Evolutionary conservation across 495 filamentous ascomycete genomes (phyloP).

Genomic region (Neurospora discreta): DNA sequence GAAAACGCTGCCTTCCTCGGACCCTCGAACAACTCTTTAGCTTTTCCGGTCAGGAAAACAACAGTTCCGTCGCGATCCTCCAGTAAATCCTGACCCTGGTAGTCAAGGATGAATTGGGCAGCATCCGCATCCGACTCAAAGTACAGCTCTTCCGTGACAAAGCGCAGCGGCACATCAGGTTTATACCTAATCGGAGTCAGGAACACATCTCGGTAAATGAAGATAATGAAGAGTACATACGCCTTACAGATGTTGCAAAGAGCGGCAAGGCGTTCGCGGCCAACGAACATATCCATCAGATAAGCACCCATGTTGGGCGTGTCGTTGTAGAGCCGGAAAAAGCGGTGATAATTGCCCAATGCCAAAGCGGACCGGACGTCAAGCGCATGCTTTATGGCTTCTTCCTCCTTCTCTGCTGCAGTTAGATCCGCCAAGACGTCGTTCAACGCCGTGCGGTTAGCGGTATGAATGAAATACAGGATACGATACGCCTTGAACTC

Average conservation of each 20-base stretch:
- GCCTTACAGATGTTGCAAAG: conserved; percentile 84
- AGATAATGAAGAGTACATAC: conserved; percentile 46
- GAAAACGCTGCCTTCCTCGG: conserved; percentile 61
- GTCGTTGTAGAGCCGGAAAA: conserved; percentile 89
- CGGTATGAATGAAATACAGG: conserved; percentile 98
- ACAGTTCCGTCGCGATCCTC: conserved; percentile 65
- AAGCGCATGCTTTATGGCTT: conserved; percentile 80
- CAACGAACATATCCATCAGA: conserved; percentile 97
- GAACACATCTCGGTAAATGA: background rate
- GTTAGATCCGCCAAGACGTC: conserved; percentile 97
- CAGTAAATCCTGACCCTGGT: conserved; percentile 63
- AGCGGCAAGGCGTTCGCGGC: conserved; percentile 82
- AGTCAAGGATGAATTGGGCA: conserved; percentile 74
- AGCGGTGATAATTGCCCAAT: conserved; percentile 90
- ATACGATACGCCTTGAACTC: conserved; percentile 99
- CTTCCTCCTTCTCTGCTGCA: conserved; percentile 78
- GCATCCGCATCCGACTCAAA: conserved; percentile 90
- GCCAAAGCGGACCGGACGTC: conserved; percentile 85
- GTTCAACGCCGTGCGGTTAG: conserved; percentile 96
- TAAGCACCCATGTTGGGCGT: conserved; percentile 97
- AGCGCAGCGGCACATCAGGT: conserved; percentile 74
- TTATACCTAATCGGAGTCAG: conserved; percentile 63
- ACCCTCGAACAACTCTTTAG: conserved; percentile 57
- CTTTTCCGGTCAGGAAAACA: conserved; percentile 65
- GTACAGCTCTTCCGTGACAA: conserved; percentile 88